Evolutionary conservation across 495 filamentous ascomycete species (phyloP).

Genomic region (Penicillium crystallinum): DNA sequence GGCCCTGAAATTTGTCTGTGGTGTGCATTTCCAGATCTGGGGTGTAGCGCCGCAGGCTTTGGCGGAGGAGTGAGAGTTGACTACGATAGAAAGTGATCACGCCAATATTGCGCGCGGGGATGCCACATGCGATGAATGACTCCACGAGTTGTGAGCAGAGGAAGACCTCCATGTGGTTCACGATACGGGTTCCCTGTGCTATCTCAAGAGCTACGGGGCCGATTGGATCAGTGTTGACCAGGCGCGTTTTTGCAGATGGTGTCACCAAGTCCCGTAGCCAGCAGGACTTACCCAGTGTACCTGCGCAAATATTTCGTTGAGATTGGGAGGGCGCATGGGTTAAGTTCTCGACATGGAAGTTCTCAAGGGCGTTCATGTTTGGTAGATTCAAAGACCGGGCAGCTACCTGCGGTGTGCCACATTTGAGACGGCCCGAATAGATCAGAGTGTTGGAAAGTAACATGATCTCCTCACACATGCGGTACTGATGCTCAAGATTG

Average conservation of each 20-base stretch:
- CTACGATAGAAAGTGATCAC: conserved; percentile 98
- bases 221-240: conserved; percentile 82
- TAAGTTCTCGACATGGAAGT: conserved; percentile 44
- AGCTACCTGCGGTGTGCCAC: conserved; percentile 73
- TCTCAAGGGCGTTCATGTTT: conserved; percentile 52
- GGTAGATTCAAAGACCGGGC: conserved; percentile 54
- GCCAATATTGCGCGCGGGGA: conserved; percentile 75
- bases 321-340: conserved; percentile 18
- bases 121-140: conserved; percentile 65
- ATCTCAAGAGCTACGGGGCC: conserved; percentile 59
- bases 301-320: conserved; percentile 45
- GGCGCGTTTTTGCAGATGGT: conserved; percentile 65
- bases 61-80: conserved; percentile 65
- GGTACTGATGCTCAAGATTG: conserved; percentile 91
- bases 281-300: conserved; percentile 50
- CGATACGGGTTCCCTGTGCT: conserved; percentile 72
- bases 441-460: conserved; percentile 87
- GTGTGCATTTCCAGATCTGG: conserved; percentile 86
- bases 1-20: conserved; percentile 90
- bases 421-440: conserved; percentile 83
- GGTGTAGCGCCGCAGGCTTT: conserved; percentile 44
- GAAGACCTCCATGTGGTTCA: conserved; percentile 73
- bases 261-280: conserved; percentile 78
- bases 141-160: conserved; percentile 75
- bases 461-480: conserved; percentile 98